phyloP scores from a whole-genome alignment of 805 yeast genomes.

The Ogataea nitratoaversa region DNA sequence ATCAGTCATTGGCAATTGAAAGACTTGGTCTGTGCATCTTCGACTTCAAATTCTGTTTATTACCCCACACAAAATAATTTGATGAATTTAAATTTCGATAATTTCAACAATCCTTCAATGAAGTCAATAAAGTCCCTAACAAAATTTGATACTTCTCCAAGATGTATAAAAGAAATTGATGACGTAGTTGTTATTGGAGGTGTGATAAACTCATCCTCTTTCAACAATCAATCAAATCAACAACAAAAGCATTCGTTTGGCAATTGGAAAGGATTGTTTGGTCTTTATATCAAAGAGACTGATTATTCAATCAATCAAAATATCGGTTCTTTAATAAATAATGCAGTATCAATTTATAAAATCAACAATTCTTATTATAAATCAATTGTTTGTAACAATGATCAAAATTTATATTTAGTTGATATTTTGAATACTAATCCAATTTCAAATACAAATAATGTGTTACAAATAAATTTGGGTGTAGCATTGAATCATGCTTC shows the following conservation, averaged over 20 bases:
- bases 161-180: constrained; percentile 61
- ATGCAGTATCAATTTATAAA: constrained; percentile 59
- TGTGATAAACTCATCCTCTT: constrained; percentile 24
- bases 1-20: constrained; percentile 38
- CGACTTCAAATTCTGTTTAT: constrained; percentile 43
- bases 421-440: constrained; percentile 48
- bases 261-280: constrained; percentile 59
- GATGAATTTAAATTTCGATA: constrained; percentile 16
- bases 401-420: constrained; percentile 61
- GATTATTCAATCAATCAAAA: constrained; percentile 46
- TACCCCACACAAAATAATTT: constrained; percentile 59
- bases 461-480: constrained; percentile 41
- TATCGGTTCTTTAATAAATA: constrained; percentile 80
- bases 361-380: constrained; percentile 41
- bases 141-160: constrained; percentile 62
- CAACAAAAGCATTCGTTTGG: no score
- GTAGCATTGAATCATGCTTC: constrained; percentile 74
- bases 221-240: no score
- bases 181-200: constrained; percentile 51
- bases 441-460: constrained; percentile 23
- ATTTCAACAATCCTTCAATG: constrained; percentile 1
- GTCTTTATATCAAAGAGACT: constrained; percentile 49
- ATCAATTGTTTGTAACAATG: constrained; percentile 80
- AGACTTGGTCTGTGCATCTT: constrained; percentile 59
- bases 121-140: constrained; percentile 27